Conservation (phyloP, 2,329 filamentous ascomycete genomes). For the Gnomoniopsis sp. region DNA sequence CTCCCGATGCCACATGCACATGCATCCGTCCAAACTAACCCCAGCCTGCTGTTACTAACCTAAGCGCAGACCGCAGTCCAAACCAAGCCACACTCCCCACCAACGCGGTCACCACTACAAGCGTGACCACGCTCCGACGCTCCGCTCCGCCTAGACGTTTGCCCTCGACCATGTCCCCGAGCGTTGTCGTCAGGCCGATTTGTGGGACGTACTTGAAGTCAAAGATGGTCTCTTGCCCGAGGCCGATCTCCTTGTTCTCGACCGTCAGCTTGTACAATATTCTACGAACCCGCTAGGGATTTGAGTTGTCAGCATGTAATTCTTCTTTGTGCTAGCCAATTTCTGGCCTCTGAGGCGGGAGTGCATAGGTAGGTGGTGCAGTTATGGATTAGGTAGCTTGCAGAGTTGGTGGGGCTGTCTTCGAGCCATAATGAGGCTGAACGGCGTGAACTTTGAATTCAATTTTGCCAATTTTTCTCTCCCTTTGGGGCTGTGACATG, state of each 20-base stretch:
- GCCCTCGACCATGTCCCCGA: conserved; percentile 18
- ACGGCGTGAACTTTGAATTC: too few relatives aligned
- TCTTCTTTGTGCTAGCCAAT: not conserved
- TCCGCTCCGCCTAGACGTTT: conserved; percentile 34
- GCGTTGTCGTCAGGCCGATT: conserved; percentile 32
- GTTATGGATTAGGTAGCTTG: too few relatives aligned
- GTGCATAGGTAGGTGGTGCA: too few relatives aligned
- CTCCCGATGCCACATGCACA: too few relatives aligned
- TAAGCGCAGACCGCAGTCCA: conserved; percentile 17
- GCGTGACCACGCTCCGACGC: conserved; percentile 41
- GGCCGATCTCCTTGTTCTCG: conserved; percentile 52
- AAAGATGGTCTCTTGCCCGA: conserved; percentile 62
- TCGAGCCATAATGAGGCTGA: too few relatives aligned
- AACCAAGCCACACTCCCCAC: conserved; percentile 26
- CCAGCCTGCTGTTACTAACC: not conserved
- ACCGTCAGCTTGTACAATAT: conserved; percentile 53
- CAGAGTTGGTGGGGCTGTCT: too few relatives aligned
- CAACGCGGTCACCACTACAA: conserved; percentile 36
- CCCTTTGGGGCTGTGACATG: too few relatives aligned
- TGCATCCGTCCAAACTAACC: too few relatives aligned
- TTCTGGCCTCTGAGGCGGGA: too few relatives aligned
- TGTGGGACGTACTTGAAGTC: conserved; percentile 68
- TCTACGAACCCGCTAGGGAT: conserved; percentile 22
- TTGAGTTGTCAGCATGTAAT: not conserved
- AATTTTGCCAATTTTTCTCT: too few relatives aligned